These are phyloP conservation scores for Chlorella vulgaris DNA, from an alignment of 139 green algal species.

Conservation along the genomic window DNA sequence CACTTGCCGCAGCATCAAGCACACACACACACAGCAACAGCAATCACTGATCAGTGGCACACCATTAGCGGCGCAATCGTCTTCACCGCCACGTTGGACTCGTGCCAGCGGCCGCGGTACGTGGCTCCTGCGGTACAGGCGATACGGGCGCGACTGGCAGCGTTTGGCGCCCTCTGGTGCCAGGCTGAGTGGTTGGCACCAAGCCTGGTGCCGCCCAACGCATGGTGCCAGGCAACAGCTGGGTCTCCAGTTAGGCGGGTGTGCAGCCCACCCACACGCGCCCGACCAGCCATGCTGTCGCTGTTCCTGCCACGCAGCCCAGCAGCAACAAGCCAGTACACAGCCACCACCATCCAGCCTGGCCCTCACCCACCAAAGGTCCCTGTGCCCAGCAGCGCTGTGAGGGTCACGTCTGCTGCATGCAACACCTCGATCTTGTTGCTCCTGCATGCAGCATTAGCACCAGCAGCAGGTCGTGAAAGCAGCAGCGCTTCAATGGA, in stretches of 20 bases:
- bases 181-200: background rate
- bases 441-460: conserved; percentile 7
- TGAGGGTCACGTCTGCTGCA: conserved; percentile 45
- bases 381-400: conserved; percentile 19
- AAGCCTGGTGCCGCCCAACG: conserved; percentile 12
- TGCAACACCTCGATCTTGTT: conserved; percentile 61
- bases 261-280: background rate
- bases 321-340: background rate
- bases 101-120: conserved; percentile 63
- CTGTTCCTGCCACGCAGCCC: conserved; percentile 39
- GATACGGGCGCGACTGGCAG: background rate
- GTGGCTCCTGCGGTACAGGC: conserved; percentile 33
- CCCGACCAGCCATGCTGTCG: background rate
- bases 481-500: no score
- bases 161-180: background rate
- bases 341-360: background rate
- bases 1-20: background rate
- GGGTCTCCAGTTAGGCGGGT: no score
- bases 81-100: conserved; percentile 52
- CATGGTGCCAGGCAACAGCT: background rate
- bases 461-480: background rate
- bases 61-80: background rate
- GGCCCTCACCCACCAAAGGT: conserved; percentile 32
- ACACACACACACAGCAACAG: no score
- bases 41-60: no score